phyloP scores from a whole-genome alignment of 371 early-diverging fungal genomes.

The Rhizopus stolonifer region DNA sequence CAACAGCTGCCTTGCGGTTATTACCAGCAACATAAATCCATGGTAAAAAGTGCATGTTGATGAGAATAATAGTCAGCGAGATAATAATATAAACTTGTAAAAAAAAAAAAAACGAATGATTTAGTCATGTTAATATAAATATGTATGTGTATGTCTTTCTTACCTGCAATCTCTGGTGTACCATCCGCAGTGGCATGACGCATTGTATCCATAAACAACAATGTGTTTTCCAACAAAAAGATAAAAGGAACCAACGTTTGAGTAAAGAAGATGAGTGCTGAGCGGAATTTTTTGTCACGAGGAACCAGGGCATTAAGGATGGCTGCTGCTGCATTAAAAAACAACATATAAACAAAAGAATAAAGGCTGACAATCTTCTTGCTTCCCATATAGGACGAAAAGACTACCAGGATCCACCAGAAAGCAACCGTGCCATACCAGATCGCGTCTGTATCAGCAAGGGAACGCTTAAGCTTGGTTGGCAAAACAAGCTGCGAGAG shows the following conservation, averaged over 20 bases:
- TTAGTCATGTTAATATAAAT: not conserved
- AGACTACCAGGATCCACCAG: slow-evolving; percentile 48
- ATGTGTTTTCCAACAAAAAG: slow-evolving; percentile 43
- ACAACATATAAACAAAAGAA: slow-evolving; percentile 41
- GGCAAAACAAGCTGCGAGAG: slow-evolving; percentile 36
- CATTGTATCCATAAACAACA: slow-evolving; percentile 54
- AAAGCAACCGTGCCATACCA: slow-evolving; percentile 45
- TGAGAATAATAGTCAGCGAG: slow-evolving; percentile 25
- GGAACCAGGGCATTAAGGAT: slow-evolving; percentile 32
- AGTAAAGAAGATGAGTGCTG: slow-evolving; percentile 36
- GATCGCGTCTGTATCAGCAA: slow-evolving; percentile 17
- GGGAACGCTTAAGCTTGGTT: slow-evolving; percentile 20
- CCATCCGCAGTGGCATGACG: slow-evolving; percentile 60
- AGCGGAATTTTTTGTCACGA: slow-evolving; percentile 17
- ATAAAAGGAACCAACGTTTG: slow-evolving; percentile 45
- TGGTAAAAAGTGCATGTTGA: slow-evolving; percentile 29
- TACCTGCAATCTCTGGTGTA: slow-evolving; percentile 50
- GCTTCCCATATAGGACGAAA: slow-evolving; percentile 27
- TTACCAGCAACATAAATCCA: slow-evolving; percentile 42
- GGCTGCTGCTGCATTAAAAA: slow-evolving; percentile 35
- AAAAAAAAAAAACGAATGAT: not conserved
- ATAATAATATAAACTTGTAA: slow-evolving; percentile 41
- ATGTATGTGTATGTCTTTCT: too few species aligned
- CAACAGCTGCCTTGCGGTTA: slow-evolving; percentile 11
- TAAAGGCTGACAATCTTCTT: slow-evolving; percentile 42